Conservation (phyloP, 208 protist species). For the Angomonas ambiguus region DNA sequence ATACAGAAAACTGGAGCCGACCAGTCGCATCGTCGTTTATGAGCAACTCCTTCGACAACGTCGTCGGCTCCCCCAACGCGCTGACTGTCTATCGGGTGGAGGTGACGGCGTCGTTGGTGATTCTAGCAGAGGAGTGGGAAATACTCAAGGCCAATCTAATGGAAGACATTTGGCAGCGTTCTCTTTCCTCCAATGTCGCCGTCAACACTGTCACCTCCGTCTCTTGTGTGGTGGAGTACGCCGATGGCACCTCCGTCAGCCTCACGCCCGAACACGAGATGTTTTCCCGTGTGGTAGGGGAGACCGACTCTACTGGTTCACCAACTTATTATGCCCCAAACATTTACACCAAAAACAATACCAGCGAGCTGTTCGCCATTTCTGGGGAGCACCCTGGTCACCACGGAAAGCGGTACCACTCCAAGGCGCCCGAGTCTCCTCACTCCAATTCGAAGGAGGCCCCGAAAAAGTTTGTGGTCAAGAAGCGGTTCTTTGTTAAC, state of each 20-base stretch:
- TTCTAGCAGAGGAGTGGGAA: constrained; percentile 70
- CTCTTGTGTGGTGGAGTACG: constrained; percentile 52
- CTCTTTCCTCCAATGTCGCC: constrained; percentile 51
- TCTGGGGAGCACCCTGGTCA: background rate
- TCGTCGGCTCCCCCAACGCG: background rate
- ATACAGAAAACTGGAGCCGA: background rate
- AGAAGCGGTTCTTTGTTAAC: constrained; percentile 55
- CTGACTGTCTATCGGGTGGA: constrained; percentile 42
- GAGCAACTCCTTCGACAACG: background rate
- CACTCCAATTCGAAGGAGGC: constrained; percentile 11
- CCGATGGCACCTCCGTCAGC: constrained; percentile 6
- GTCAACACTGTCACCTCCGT: constrained; percentile 60
- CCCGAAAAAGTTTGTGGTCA: constrained; percentile 48
- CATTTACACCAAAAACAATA: constrained; percentile 9
- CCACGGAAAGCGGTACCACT: background rate
- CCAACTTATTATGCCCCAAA: constrained; percentile 13
- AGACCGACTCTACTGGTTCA: background rate
- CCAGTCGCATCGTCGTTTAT: background rate
- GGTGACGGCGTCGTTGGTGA: constrained; percentile 50
- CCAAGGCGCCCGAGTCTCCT: background rate
- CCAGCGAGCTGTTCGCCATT: constrained; percentile 1
- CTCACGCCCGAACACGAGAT: constrained; percentile 19
- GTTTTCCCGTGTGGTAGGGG: constrained; percentile 5
- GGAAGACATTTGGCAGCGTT: constrained; percentile 70
- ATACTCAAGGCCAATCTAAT: constrained; percentile 51